Base-by-base conservation (phyloP, 2,329 filamentous ascomycete genomes). In the Fusarium pseudocircinatum region DNA sequence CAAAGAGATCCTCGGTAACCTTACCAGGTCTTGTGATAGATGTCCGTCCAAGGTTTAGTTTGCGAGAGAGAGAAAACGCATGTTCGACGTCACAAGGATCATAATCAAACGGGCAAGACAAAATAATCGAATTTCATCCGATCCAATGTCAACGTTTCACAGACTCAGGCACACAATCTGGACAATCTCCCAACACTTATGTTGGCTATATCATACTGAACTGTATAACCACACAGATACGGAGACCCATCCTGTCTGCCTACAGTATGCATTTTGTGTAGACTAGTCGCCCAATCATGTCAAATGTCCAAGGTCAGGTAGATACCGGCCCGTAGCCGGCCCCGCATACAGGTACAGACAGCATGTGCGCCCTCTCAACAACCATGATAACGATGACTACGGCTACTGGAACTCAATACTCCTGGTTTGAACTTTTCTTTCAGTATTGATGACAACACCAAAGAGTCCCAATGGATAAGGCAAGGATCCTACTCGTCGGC, bases 401-500 rank as follows among this genome's bases (percentile, higher is more conserved):
- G 50, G n/a, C 40, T 15, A 52, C 62, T 40, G 22, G 15, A n/a
- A 49, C 28, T 18, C 22, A 49, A 49, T 49, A 46, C 37, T 44
- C 26, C 32, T 56, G n/a, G 40, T 24, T 32, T 39, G 18, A 50
- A 12, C 6, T 22, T 67, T 18, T 36, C 13, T 24, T 43, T 37
- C 3, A 26, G 24, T 30, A 16, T 44, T 11, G 11, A 22, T 20
- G 30, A 24, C 11, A 43, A 32, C 4, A 20, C 22, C 16, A 42
- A 20, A 32, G 15, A 50, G 22, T 10, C 7, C 50, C 22, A 56
- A 75, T 74, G 61, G 73, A 70, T 15, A 75, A 74, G 20, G 62
- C 68, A 28, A 63, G 64, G 36, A 39, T 76, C 2, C 56, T 78
- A 26, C 42, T 78, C 16, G 67, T 78, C 18, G 76, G 76, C 22